phyloP scores from a whole-genome alignment of 306 rosid species.

The Gleditsia sinensis region DNA sequence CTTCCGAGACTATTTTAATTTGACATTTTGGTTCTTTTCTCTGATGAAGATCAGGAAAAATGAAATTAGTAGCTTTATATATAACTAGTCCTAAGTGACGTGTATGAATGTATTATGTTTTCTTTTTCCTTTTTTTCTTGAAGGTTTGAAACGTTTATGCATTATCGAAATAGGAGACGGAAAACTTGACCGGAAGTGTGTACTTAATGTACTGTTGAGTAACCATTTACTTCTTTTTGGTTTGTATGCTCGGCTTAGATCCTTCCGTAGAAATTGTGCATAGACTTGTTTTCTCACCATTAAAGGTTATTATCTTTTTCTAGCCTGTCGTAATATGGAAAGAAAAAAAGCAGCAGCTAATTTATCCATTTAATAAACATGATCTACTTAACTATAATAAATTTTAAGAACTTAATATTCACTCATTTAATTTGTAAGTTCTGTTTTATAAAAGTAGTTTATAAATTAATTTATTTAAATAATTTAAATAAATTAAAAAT shows the following conservation, averaged over 20 bases:
- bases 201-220: conserved; percentile 38
- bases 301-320: neutral
- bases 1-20: conserved; percentile 32
- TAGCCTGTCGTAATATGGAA: too few species aligned
- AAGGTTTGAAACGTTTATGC: conserved; percentile 39
- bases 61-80: conserved; percentile 31
- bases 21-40: conserved; percentile 41
- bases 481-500: too few species aligned
- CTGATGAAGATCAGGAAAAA: conserved; percentile 26
- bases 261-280: neutral
- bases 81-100: conserved; percentile 44
- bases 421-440: too few species aligned
- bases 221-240: conserved; percentile 45
- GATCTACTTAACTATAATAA: neutral
- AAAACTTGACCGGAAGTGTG: conserved; percentile 39
- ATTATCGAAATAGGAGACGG: conserved; percentile 45
- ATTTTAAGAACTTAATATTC: too few species aligned
- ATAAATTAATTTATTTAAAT: too few species aligned
- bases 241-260: conserved; percentile 29
- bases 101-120: conserved; percentile 27
- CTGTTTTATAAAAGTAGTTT: too few species aligned
- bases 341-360: too few species aligned
- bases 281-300: neutral
- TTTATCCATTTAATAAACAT: neutral
- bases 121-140: conserved; percentile 33